Evolutionary conservation across 2,329 filamentous ascomycete genomes (phyloP).

Genomic region (Colletotrichum godetiae): DNA sequence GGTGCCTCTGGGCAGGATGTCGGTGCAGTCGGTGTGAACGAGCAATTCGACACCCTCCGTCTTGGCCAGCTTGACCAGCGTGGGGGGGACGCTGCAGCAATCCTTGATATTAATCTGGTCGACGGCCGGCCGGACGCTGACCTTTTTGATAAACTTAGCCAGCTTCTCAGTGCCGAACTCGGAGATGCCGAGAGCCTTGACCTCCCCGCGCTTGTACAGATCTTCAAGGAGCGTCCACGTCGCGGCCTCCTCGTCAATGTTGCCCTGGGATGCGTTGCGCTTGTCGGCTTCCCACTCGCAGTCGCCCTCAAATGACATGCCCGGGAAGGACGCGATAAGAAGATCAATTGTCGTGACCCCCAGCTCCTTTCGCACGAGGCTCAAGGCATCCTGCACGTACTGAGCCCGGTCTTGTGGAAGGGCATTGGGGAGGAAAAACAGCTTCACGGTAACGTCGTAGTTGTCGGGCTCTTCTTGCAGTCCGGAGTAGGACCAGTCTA

Average conservation of each 20-base stretch:
- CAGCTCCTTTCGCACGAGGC: constrained; percentile 83
- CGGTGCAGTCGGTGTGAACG: constrained; percentile 93
- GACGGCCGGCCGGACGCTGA: constrained; percentile 80
- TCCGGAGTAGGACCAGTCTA: constrained; percentile 77
- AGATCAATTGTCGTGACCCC: constrained; percentile 82
- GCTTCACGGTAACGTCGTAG: constrained; percentile 95
- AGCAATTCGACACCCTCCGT: constrained; percentile 85
- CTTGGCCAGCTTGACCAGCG: constrained; percentile 86
- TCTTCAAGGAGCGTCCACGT: constrained; percentile 81
- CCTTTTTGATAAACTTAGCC: constrained; percentile 77
- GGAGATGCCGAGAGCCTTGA: constrained; percentile 82
- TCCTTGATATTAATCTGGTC: constrained; percentile 97
- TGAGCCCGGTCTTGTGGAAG: constrained; percentile 71
- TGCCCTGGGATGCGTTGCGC: constrained; percentile 69
- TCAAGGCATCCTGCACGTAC: constrained; percentile 82
- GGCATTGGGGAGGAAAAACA: constrained; percentile 88
- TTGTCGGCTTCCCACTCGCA: constrained; percentile 82
- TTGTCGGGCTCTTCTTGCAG: constrained; percentile 83
- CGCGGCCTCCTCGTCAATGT: constrained; percentile 74
- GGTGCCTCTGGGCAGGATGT: constrained; percentile 88
- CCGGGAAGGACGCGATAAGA: constrained; percentile 92
- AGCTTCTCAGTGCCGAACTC: constrained; percentile 92
- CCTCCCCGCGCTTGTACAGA: constrained; percentile 76
- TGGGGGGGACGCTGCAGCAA: constrained; percentile 94
- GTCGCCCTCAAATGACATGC: constrained; percentile 92